These are phyloP conservation scores for Jamesozyma rosinii DNA, from an alignment of 805 yeast species.

Conservation along the genomic window DNA sequence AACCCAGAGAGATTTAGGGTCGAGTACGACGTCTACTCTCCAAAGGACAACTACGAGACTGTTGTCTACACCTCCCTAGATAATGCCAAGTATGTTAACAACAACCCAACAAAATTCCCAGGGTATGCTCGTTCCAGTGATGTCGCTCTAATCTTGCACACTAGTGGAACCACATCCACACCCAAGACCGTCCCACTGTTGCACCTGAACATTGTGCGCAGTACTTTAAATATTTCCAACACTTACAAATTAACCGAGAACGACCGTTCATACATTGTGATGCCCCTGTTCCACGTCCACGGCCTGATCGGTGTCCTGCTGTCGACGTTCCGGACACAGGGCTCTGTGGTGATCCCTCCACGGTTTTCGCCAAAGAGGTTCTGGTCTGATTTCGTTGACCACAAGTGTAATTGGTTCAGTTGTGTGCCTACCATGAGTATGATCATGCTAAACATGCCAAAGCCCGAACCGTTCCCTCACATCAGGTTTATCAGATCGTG, in stretches of 20 bases:
- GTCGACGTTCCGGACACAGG: constrained; percentile 52
- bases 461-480: constrained; percentile 43
- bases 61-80: constrained; percentile 20
- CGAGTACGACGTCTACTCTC: constrained; percentile 32
- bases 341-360: constrained; percentile 52
- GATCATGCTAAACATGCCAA: constrained; percentile 45
- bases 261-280: constrained; percentile 55
- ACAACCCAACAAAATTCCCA: constrained; percentile 26
- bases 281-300: constrained; percentile 75
- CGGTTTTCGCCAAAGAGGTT: constrained; percentile 52
- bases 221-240: constrained; percentile 48
- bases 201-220: constrained; percentile 52
- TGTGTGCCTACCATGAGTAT: constrained; percentile 73
- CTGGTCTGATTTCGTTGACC: constrained; percentile 47
- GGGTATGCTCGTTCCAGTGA: constrained; percentile 41
- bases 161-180: constrained; percentile 69
- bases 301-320: constrained; percentile 60
- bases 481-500: constrained; percentile 65
- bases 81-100: constrained; percentile 28
- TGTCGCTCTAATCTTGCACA: constrained; percentile 57
- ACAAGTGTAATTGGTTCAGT: constrained; percentile 59
- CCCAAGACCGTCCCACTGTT: constrained; percentile 70
- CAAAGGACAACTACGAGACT: constrained; percentile 21
- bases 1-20: constrained; percentile 34
- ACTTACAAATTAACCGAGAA: constrained; percentile 43